phyloP scores from a whole-genome alignment of 2,329 filamentous ascomycete genomes.

The Fusarium xylarioides region DNA sequence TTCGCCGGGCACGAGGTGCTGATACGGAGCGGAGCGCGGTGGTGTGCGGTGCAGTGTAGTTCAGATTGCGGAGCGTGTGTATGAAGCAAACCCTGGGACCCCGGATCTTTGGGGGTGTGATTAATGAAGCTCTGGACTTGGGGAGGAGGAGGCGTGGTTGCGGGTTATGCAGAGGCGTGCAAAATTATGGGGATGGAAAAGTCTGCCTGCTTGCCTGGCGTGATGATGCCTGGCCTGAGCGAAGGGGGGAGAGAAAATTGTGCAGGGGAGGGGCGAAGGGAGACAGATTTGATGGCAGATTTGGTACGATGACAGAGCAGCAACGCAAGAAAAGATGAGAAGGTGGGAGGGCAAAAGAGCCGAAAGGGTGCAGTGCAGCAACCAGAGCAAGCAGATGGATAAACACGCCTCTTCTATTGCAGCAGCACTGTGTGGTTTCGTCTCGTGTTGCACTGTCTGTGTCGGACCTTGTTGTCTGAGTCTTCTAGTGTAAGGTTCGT shows the following conservation, averaged over 20 bases:
- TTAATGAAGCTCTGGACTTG: conserved; percentile 49
- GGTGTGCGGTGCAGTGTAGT: conserved; percentile 37
- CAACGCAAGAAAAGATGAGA: neutral
- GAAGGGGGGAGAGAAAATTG: conserved; percentile 10
- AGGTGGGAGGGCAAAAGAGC: conserved; percentile 34
- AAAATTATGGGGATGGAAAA: conserved; percentile 42
- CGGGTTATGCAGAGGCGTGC: conserved; percentile 49
- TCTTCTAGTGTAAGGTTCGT: neutral
- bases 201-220: conserved; percentile 34
- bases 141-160: conserved; percentile 51
- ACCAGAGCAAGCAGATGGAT: conserved; percentile 9
- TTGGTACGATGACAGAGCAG: conserved; percentile 20
- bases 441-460: neutral
- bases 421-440: neutral
- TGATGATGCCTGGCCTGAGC: conserved; percentile 18
- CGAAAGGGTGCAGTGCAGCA: conserved; percentile 24
- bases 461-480: neutral
- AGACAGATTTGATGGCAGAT: conserved; percentile 35
- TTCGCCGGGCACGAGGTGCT: conserved; percentile 36
- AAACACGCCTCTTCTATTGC: conserved; percentile 26
- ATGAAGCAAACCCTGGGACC: conserved; percentile 44
- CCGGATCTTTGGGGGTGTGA: conserved; percentile 52
- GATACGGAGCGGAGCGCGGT: conserved; percentile 38
- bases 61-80: conserved; percentile 42
- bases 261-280: conserved; percentile 36